phyloP scores from a whole-genome alignment of 116 monocot species.

The Cymodocea nodosa region DNA sequence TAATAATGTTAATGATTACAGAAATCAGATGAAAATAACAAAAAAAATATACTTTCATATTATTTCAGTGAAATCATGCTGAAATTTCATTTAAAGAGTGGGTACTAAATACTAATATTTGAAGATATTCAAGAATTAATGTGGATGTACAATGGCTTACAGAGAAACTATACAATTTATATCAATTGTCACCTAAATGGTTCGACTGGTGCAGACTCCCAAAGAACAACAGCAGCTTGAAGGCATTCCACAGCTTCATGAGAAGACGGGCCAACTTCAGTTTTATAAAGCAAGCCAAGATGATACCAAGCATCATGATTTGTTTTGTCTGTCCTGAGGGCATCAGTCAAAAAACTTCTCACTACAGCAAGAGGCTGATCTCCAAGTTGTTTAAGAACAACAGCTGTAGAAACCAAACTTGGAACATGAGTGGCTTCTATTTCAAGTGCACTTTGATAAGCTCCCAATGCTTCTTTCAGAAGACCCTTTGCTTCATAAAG shows the following conservation, averaged over 20 bases:
- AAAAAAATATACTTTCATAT: not conserved
- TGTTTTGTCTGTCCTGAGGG: conserved; percentile 61
- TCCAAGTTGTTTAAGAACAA: conserved; percentile 46
- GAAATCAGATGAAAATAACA: not conserved
- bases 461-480: conserved; percentile 50
- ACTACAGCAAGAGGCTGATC: conserved; percentile 23
- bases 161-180: not conserved
- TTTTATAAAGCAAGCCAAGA: conserved; percentile 56
- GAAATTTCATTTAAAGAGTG: not conserved
- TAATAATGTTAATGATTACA: too few relatives aligned
- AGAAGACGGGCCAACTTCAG: conserved; percentile 23
- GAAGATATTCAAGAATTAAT: not conserved
- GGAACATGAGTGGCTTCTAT: conserved; percentile 62
- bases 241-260: conserved; percentile 77
- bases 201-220: conserved; percentile 86
- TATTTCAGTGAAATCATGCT: not conserved
- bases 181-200: conserved; percentile 46
- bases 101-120: not conserved
- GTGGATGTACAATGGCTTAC: conserved; percentile 6
- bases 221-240: conserved; percentile 68
- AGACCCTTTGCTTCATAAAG: conserved; percentile 63
- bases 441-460: conserved; percentile 60
- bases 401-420: conserved; percentile 63
- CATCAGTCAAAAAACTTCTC: conserved; percentile 68
- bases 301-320: conserved; percentile 74